Conservation (phyloP, 345 rosid species). For the Schrenkiella parvula region DNA sequence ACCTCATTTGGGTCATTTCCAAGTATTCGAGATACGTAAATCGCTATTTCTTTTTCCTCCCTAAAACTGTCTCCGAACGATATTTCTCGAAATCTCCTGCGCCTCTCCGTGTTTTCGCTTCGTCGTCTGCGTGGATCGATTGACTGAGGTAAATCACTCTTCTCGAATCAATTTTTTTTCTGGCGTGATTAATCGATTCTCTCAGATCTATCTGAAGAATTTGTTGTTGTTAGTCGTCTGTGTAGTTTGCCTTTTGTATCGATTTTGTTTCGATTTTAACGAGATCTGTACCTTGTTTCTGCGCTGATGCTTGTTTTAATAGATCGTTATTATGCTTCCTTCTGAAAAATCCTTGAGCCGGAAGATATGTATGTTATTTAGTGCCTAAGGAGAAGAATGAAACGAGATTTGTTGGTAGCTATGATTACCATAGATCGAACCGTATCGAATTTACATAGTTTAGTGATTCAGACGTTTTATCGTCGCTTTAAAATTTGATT, state of each 20-base stretch:
- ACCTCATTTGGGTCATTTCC: neutral
- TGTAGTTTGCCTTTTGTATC: neutral
- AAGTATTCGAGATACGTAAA: neutral
- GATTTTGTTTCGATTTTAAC: neutral
- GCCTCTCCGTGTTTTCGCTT: constrained; percentile 1
- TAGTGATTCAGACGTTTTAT: too few relatives aligned
- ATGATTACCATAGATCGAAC: too few relatives aligned
- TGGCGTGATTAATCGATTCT: neutral
- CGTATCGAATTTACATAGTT: too few relatives aligned
- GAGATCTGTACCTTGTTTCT: constrained; percentile 6
- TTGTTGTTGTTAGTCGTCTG: neutral
- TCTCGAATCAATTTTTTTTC: neutral
- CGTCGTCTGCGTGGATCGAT: constrained; percentile 17
- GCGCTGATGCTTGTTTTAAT: neutral
- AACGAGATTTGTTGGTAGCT: neutral
- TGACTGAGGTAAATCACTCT: constrained; percentile 17
- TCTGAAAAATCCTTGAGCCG: neutral
- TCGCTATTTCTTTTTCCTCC: neutral
- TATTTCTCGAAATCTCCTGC: neutral
- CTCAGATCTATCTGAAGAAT: constrained; percentile 4
- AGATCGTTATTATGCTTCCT: neutral
- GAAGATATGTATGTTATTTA: neutral
- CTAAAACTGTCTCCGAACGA: neutral
- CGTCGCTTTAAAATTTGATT: too few relatives aligned
- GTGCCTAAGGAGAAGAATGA: neutral